These are phyloP conservation scores for Aschersonia sp. DNA, from an alignment of 2,329 filamentous ascomycete genomes.

Conservation along the genomic window DNA sequence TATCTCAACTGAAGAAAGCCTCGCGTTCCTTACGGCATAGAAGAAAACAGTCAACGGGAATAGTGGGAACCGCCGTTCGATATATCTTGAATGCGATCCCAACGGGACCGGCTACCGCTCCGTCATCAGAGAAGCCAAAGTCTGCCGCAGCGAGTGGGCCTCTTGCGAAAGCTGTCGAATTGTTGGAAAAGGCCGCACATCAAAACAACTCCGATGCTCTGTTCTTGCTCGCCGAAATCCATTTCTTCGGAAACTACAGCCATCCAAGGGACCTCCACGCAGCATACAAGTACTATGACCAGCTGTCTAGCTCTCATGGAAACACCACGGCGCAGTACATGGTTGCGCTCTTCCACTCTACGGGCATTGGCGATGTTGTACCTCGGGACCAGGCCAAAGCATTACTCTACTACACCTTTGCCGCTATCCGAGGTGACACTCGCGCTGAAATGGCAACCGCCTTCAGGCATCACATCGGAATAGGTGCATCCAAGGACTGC, in stretches of 20 bases:
- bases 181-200: slow-evolving; percentile 36
- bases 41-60: slow-evolving; percentile 27
- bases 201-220: slow-evolving; percentile 67
- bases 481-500: slow-evolving; percentile 75
- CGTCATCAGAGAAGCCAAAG: slow-evolving; percentile 20
- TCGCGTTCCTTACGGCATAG: slow-evolving; percentile 28
- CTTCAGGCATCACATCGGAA: slow-evolving; percentile 71
- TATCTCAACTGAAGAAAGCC: slow-evolving; percentile 33
- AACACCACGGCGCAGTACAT: slow-evolving; percentile 93
- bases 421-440: slow-evolving; percentile 68
- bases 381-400: slow-evolving; percentile 81
- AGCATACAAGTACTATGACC: slow-evolving; percentile 69
- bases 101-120: slow-evolving; percentile 30
- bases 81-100: slow-evolving; percentile 34
- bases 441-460: slow-evolving; percentile 88
- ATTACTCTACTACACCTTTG: slow-evolving; percentile 86
- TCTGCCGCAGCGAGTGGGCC: slow-evolving; percentile 21
- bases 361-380: slow-evolving; percentile 70
- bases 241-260: slow-evolving; percentile 90
- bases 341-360: slow-evolving; percentile 91
- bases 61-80: slow-evolving; percentile 26
- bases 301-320: slow-evolving; percentile 60
- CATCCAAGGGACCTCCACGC: slow-evolving; percentile 67
- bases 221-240: slow-evolving; percentile 81
- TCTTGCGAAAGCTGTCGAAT: slow-evolving; percentile 33